Conservation (phyloP, 148 eudicot genomes). For the Mesembryanthemum crystallinum region DNA sequence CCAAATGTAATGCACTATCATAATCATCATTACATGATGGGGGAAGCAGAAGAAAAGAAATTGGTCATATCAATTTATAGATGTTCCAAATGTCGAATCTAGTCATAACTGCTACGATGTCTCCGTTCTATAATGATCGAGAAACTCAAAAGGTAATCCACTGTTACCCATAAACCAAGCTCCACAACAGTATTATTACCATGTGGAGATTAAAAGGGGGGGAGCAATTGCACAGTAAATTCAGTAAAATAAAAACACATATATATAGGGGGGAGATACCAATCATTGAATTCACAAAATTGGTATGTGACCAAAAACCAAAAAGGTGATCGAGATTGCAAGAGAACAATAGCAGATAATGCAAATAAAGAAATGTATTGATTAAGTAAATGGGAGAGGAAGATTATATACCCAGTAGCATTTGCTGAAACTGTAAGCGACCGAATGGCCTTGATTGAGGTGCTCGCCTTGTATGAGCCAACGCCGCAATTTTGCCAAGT, state of each 20-base stretch:
- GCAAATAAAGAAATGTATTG: conserved; percentile 2
- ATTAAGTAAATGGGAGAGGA: neutral
- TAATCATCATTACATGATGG: no score
- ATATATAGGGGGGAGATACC: neutral
- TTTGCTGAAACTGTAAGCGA: conserved; percentile 36
- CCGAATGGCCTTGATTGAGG: conserved; percentile 23
- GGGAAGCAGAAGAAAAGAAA: no score
- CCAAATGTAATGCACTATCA: no score
- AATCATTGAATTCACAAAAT: neutral
- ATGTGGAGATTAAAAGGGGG: neutral
- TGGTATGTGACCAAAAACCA: neutral
- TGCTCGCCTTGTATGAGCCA: conserved; percentile 10
- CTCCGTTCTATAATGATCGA: neutral
- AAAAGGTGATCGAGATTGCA: neutral
- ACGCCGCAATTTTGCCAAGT: conserved; percentile 15
- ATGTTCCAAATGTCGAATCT: no score
- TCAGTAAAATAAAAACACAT: neutral
- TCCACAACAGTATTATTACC: neutral
- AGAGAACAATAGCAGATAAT: no score
- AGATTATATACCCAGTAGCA: conserved; percentile 31
- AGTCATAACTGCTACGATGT: neutral
- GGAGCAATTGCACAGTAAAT: neutral
- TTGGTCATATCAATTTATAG: no score
- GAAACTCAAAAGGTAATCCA: neutral
- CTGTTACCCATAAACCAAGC: neutral